Evolutionary conservation across 2,329 filamentous ascomycete genomes (phyloP), one percentile per base, ranked within the genome.

Genomic region (Fusarium nurragi): DNA sequence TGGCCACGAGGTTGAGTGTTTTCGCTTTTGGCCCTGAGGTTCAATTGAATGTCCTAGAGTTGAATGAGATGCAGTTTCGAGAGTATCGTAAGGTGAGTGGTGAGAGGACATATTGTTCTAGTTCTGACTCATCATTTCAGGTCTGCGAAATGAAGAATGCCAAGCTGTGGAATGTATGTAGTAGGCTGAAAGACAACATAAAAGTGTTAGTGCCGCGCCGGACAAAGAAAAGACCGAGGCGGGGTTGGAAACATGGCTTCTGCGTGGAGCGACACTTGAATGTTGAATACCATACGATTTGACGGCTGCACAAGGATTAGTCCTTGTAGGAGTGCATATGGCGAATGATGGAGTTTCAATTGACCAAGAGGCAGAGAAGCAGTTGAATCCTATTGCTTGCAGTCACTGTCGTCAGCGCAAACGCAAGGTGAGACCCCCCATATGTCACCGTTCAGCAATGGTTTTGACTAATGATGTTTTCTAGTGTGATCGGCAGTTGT

Each of bases 321-420:
- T 13, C 26, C 23, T 59, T 59, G 43, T 43, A 11, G 37, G 45
- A 34, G 19, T 54, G 21, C 53, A 37, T 30, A 72, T 72, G 70
- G 61, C 63, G 36, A 55, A 47, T 34, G 19, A 46, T 60, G 63
- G 56, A 4, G 6, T 11, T 19, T 32, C 12, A 5, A n/a, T 2
- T 23, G 60, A 65, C 6, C 46, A 51, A 25, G 57, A 60, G 28
- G 38, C 26, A 23, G 69, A 60, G 38, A 59, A 52, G 47, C 47
- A 44, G 36, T 34, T 73, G 25, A 74, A 74, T 34, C 72, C 74
- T 5, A 76, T 76, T 41, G 76, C 75, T 8, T 77, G 74, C 9
- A 73, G 73, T 23, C 60, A 71, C 28, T 77, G 75, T 45, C 71
- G 75, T 13, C 73, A 74, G 28, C 70, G 71, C 39, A 77, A 77